A percentile compares a stretch with the other conserved stretches of the same genome.
Evolutionary conservation across 768 basidiomycete genomes (phyloP).

Genomic region (Neoboletus subvelutipes): DNA sequence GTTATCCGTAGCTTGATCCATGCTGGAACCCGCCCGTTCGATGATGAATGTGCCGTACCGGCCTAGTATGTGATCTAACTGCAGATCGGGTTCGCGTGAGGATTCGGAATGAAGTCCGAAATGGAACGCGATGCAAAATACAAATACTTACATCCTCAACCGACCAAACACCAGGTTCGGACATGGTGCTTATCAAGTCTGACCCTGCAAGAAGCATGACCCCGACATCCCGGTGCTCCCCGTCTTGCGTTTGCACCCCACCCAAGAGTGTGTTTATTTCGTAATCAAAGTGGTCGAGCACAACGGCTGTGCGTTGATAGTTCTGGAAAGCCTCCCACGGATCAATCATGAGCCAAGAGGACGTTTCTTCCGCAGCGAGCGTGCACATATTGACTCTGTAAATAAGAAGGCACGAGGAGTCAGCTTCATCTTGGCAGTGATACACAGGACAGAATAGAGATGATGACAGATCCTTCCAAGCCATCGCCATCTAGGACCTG

Average conservation of each 20-base stretch:
- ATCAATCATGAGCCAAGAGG: conserved; percentile 96
- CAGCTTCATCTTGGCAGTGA: conserved; percentile 18
- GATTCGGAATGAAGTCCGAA: conserved; percentile 9
- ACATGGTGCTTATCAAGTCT: conserved; percentile 96
- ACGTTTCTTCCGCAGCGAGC: conserved; percentile 86
- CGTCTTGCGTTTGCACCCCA: conserved; percentile 71
- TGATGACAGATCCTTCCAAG: conserved; percentile 8
- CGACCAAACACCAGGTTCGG: conserved; percentile 97
- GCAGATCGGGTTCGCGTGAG: conserved; percentile 14
- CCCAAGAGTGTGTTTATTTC: conserved; percentile 87
- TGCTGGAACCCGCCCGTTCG: conserved; percentile 90
- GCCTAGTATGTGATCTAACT: conserved; percentile 96
- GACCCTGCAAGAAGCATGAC: conserved; percentile 97
- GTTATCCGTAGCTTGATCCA: conserved; percentile 77
- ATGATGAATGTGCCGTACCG: conserved; percentile 93
- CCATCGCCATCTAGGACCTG: conserved; percentile 3
- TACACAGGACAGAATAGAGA: background rate
- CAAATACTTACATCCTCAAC: conserved; percentile 82
- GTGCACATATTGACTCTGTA: conserved; percentile 83
- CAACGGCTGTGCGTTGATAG: conserved; percentile 95
- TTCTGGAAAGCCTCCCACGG: conserved; percentile 95
- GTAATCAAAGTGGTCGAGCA: conserved; percentile 95
- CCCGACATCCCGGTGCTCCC: conserved; percentile 71
- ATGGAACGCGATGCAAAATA: conserved; percentile 17
- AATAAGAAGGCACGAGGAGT: conserved; percentile 22